Conservation (phyloP, 176 grass and related monocot genomes). For the Oryza meridionalis region DNA sequence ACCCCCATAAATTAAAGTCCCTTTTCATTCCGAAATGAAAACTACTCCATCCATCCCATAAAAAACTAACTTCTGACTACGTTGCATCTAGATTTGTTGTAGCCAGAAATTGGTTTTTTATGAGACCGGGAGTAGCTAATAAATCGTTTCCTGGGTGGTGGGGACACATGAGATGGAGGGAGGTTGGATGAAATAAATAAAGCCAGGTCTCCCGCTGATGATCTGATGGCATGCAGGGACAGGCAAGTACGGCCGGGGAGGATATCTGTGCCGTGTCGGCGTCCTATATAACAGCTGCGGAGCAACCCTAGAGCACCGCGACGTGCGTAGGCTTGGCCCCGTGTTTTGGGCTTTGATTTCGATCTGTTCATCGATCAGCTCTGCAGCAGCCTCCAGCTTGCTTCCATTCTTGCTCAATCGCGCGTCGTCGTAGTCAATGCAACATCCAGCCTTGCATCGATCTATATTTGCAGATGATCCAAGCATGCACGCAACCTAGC, state of each 20-base stretch:
- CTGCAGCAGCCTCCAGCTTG: not conserved
- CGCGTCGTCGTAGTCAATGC: not conserved
- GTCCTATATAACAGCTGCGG: conserved; percentile 59
- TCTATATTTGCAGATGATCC: no score
- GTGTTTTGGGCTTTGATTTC: conserved; percentile 12
- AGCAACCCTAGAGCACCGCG: conserved; percentile 27
- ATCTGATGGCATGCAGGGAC: not conserved
- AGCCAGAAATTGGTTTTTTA: no score
- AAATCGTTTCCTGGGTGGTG: no score
- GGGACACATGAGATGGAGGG: not conserved
- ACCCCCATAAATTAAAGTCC: no score
- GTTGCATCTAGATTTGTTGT: no score
- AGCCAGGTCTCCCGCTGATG: conserved; percentile 47
- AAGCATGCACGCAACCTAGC: no score
- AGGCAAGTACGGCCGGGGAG: not conserved
- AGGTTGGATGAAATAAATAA: not conserved
- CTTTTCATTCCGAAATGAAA: no score
- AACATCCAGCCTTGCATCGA: no score
- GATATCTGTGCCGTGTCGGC: conserved; percentile 28
- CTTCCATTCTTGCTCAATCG: not conserved
- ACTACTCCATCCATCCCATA: no score
- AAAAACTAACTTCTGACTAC: no score
- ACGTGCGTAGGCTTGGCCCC: conserved; percentile 53
- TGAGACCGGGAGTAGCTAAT: no score
- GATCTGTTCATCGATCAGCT: not conserved